Evolutionary conservation across 768 basidiomycete species (phyloP), one percentile per base, ranked within the genome.

Genomic region (Leccinum subtestaceum): DNA sequence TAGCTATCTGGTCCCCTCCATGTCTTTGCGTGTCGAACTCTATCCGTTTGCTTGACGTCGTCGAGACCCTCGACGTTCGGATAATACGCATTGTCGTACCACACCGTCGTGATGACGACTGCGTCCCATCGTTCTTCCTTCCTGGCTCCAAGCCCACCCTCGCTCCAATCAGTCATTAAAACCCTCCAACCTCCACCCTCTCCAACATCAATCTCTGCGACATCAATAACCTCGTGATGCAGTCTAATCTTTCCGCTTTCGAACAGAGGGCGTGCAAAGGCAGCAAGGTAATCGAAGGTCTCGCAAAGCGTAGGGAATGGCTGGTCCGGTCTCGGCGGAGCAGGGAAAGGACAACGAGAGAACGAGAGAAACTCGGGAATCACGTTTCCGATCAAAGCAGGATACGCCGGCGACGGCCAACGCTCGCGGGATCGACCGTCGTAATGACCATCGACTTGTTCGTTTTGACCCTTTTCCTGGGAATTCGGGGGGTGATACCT

Each of bases 371-470:
- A 70, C 47, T 81, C 76, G 0, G 82, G 78, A 3, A 81, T 72
- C 57, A 83, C 78, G 55, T 84, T 82, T 23, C 82, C 81, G 40
- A 84, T 76, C 53, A 83, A 64, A 5, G 70, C 76, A 19, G 74
- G 75, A 56, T 84, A 83, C 0, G 80, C 78, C 1, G 81, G 79
- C 7, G 80, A 78, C 0, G 76, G 72, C 82, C 81, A 83, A 23
- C 58, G 51, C 53, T 25, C 50, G 49, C 27, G 56, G 31, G 46
- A 34, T 45, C 23, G 53, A 57, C 63, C 61, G 13, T 29, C 48
- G 3, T 29, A 32, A n/a, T 51, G 47, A 31, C 11, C 13, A 17
- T 9, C 12, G 17, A 34, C 23, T 7, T 5, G 43, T 19, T 47
- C 49, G 40, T 50, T 34, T 21, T 8, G 10, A 8, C 29, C 29